phyloP scores from a whole-genome alignment of 78 protist species.

The Cavenderia fasciculata region DNA sequence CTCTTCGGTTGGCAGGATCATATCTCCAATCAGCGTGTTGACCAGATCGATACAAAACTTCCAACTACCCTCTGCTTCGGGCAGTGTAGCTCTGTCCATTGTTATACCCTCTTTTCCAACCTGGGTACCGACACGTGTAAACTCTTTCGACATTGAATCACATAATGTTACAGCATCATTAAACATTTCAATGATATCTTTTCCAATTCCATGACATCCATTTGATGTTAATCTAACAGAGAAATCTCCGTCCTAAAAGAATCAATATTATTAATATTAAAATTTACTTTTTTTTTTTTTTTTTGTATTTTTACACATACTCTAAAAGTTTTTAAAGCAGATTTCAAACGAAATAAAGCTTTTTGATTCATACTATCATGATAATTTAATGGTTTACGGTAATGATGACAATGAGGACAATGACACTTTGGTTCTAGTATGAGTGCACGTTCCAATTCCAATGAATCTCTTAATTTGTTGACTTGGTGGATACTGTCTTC shows the following conservation, averaged over 20 bases:
- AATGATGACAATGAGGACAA: constrained; percentile 3
- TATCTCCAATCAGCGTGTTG: constrained; percentile 61
- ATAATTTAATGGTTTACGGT: not conserved
- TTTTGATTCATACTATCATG: constrained; percentile 6
- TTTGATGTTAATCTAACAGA: constrained; percentile 14
- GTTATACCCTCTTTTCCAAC: constrained; percentile 75
- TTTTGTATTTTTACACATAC: not conserved
- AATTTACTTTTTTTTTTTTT: not conserved
- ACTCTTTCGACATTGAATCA: constrained; percentile 36
- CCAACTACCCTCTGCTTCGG: constrained; percentile 55
- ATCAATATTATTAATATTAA: no score
- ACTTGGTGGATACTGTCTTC: not conserved
- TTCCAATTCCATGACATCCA: constrained; percentile 4
- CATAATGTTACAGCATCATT: constrained; percentile 25
- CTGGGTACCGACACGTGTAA: constrained; percentile 31
- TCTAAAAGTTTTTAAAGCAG: constrained; percentile 17
- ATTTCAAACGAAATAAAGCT: constrained; percentile 5
- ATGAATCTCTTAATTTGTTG: not conserved
- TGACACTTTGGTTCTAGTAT: constrained; percentile 16
- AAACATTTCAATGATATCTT: constrained; percentile 18
- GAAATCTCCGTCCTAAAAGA: constrained; percentile 70
- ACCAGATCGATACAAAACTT: constrained; percentile 44
- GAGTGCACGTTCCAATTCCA: not conserved
- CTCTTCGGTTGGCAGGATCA: constrained; percentile 74
- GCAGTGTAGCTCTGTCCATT: constrained; percentile 19